Conservation (phyloP, 2,329 filamentous ascomycete genomes). For the Pseudogymnoascus pannorum region DNA sequence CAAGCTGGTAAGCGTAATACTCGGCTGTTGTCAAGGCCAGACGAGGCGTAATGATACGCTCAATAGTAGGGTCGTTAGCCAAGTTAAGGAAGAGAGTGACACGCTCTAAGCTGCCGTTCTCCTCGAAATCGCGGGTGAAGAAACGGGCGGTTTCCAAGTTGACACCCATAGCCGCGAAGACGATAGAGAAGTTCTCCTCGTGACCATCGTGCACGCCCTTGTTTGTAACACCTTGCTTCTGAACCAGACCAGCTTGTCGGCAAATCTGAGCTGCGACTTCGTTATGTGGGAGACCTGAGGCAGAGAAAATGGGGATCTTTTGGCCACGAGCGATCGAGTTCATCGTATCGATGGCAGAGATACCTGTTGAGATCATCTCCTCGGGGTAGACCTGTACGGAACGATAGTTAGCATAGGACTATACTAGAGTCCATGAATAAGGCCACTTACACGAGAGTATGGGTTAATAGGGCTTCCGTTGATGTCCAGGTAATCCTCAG, state of each 20-base stretch:
- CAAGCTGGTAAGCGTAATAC: constrained; percentile 99
- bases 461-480: constrained; percentile 99
- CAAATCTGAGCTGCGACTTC: constrained; percentile 99
- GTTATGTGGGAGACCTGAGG: constrained; percentile 96
- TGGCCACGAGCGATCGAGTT: constrained; percentile 96
- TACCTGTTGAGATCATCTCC: constrained; percentile 99
- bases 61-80: constrained; percentile 97
- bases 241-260: constrained; percentile 89
- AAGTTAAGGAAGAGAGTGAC: constrained; percentile 97
- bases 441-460: constrained; percentile 71
- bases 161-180: constrained; percentile 99
- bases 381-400: constrained; percentile 79
- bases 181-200: constrained; percentile 99
- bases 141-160: constrained; percentile 98
- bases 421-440: too few relatives aligned
- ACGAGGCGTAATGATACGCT: constrained; percentile 99
- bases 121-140: constrained; percentile 97
- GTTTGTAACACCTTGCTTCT: constrained; percentile 65
- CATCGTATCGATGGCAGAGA: constrained; percentile 98
- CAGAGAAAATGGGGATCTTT: constrained; percentile 99
- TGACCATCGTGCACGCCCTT: constrained; percentile 96
- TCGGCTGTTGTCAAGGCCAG: constrained; percentile 96
- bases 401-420: not conserved
- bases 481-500: constrained; percentile 97
- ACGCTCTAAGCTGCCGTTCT: constrained; percentile 98